phyloP scores from a whole-genome alignment of 2,329 filamentous ascomycete species.

The Botrytis medusae region DNA sequence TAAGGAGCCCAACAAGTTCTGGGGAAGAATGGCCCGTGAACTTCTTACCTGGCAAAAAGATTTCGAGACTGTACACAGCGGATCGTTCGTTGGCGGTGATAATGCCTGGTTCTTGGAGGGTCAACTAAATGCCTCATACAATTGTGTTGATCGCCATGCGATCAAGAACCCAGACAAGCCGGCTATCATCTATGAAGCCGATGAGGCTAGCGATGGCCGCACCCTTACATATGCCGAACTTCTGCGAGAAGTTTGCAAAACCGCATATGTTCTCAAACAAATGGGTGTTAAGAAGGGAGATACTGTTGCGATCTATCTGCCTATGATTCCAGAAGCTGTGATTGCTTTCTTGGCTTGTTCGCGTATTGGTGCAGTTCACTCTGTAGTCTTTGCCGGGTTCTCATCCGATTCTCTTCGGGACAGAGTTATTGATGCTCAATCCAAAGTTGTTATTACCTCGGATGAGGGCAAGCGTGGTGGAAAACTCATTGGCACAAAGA shows the following conservation, averaged over 20 bases:
- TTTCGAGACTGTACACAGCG: constrained; percentile 84
- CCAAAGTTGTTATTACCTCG: constrained; percentile 92
- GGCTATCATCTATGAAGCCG: constrained; percentile 98
- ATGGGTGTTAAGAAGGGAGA: constrained; percentile 98
- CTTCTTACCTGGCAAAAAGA: constrained; percentile 87
- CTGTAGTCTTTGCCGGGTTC: constrained; percentile 96
- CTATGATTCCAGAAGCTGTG: constrained; percentile 97
- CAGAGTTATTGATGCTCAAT: constrained; percentile 86
- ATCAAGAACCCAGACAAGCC: constrained; percentile 89
- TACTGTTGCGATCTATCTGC: constrained; percentile 93
- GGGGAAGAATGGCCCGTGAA: constrained; percentile 81
- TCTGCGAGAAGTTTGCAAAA: constrained; percentile 83
- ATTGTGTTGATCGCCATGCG: constrained; percentile 96
- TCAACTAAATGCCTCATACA: constrained; percentile 91
- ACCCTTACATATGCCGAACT: constrained; percentile 92
- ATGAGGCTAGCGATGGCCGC: constrained; percentile 83
- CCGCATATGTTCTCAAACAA: constrained; percentile 85
- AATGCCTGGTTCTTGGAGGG: constrained; percentile 94
- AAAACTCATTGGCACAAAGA: constrained; percentile 97
- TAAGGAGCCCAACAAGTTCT: constrained; percentile 84
- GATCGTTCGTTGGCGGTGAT: constrained; percentile 76
- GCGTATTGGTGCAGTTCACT: constrained; percentile 94
- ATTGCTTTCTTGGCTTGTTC: constrained; percentile 87
- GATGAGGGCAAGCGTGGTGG: constrained; percentile 98
- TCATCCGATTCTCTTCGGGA: constrained; percentile 94